Evolutionary conservation across 2,329 filamentous ascomycete species (phyloP).

Genomic region (Alternaria arborescens): DNA sequence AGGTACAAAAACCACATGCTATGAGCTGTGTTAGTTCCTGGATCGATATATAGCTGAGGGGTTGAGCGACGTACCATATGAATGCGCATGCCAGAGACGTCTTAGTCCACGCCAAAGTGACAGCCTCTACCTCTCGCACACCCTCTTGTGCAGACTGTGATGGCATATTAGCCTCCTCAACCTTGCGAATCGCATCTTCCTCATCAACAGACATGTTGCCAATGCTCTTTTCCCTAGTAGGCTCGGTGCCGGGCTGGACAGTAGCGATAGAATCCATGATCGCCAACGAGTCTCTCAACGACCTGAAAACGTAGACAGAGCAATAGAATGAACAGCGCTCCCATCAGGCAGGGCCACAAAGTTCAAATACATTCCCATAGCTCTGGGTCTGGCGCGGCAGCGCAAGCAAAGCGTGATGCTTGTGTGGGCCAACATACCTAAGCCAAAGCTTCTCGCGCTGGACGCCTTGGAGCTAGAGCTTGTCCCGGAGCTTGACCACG

Average conservation of each 20-base stretch:
- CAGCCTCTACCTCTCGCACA: constrained; percentile 48
- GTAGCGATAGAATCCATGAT: constrained; percentile 9
- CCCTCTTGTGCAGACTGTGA: constrained; percentile 41
- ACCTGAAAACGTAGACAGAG: not conserved
- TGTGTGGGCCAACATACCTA: constrained; percentile 11
- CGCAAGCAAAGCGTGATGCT: not conserved
- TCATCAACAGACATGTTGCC: constrained; percentile 23
- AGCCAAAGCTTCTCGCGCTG: constrained; percentile 10
- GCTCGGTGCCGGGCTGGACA: constrained; percentile 7
- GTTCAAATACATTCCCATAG: not conserved
- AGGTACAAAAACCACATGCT: constrained; percentile 50
- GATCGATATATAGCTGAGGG: not conserved
- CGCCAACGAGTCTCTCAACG: not conserved
- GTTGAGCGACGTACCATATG: constrained; percentile 36
- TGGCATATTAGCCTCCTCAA: constrained; percentile 22
- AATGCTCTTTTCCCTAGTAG: constrained; percentile 22
- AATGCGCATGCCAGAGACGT: constrained; percentile 45
- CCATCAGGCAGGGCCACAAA: not conserved
- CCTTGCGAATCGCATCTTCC: constrained; percentile 28
- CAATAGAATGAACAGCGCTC: not conserved
- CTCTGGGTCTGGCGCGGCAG: not conserved
- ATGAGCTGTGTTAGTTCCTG: not conserved
- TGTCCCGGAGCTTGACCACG: constrained; percentile 8
- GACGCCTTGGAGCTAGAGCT: constrained; percentile 25
- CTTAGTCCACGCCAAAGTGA: constrained; percentile 51